Evolutionary conservation across 331 rosid species (phyloP), one percentile per base, ranked within the genome.

Genomic region (Stylosanthes scabra): DNA sequence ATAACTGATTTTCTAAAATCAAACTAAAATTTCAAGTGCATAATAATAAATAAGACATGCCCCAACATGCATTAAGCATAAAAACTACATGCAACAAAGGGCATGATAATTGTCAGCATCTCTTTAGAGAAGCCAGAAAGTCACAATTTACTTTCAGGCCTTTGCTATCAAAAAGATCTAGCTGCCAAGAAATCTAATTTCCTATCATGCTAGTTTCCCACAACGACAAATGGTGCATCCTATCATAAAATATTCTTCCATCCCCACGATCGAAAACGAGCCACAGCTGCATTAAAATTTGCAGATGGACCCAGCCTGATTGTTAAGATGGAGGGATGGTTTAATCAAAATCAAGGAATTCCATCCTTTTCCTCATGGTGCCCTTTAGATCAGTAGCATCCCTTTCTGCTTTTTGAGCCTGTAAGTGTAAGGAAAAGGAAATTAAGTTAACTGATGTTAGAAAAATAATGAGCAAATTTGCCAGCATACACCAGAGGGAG

Each of bases 321-420:
- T 55, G 49, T 54, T 29, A 11, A 54, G 63, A 63, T 72, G 71
- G 78, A 41, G 42, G 16, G 28, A 62, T 42, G 34, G 31, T 57
- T 59, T 63, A 76, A 45, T 80, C 84, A 63, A 83, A 84, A 57
- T 84, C 85, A 66, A 84, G 85, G 66, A 84, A 84, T 59, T 84
- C 88, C 88, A 84, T 84, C 74, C 88, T 70, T 84, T 74, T 77
- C 68, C 88, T 84, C 88, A 84, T 84, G 20, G 76, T 69, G 9
- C 88, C 83, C 66, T 77, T 81, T 29, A 84, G 81, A 74, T 81
- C 85, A 64, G 70, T 58, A 66, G 88, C 83, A 20, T 84, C 85
- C 14, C 71, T 82, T 61, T 84, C 85, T 13, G 77, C 88, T 58
- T 71, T 78, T 59, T 78, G 88, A 70, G 85, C 88, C 88, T 84